Conservation (phyloP, 768 basidiomycete genomes). For the Boletus edulis region DNA sequence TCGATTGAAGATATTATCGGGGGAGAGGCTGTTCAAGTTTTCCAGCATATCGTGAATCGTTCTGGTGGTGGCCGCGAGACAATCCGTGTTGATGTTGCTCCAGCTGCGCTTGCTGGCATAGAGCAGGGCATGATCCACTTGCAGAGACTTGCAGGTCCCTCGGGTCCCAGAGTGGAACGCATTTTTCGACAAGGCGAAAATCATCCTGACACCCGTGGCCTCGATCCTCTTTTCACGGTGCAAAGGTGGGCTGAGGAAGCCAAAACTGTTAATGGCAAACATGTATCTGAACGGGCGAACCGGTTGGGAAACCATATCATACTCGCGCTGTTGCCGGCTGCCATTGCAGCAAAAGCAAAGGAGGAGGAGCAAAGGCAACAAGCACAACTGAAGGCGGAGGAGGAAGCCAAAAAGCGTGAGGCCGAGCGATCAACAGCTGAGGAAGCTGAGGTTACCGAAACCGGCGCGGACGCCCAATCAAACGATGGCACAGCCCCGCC, state of each 20-base stretch:
- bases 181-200: slow-evolving; percentile 44
- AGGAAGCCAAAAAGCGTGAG: slow-evolving; percentile 39
- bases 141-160: slow-evolving; percentile 47
- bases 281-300: slow-evolving; percentile 60
- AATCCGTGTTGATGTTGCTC: slow-evolving; percentile 75
- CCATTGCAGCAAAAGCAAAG: slow-evolving; percentile 53
- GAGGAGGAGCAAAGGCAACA: slow-evolving; percentile 38
- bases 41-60: slow-evolving; percentile 77
- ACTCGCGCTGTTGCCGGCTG: slow-evolving; percentile 76
- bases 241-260: slow-evolving; percentile 91
- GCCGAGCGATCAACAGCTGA: slow-evolving; percentile 32
- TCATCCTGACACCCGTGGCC: slow-evolving; percentile 44
- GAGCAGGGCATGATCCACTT: slow-evolving; percentile 51
- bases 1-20: slow-evolving; percentile 83
- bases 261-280: slow-evolving; percentile 76
- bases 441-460: slow-evolving; percentile 35
- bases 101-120: slow-evolving; percentile 58
- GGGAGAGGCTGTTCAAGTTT: slow-evolving; percentile 74
- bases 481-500: slow-evolving; percentile 14
- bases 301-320: slow-evolving; percentile 71
- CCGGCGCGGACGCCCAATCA: slow-evolving; percentile 6
- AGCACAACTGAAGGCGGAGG: slow-evolving; percentile 56
- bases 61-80: slow-evolving; percentile 57
- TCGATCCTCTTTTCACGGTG: slow-evolving; percentile 76
- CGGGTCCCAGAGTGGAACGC: slow-evolving; percentile 64